Evolutionary conservation across 2,329 filamentous ascomycete species (phyloP).

Genomic region (Cadophora gregata): DNA sequence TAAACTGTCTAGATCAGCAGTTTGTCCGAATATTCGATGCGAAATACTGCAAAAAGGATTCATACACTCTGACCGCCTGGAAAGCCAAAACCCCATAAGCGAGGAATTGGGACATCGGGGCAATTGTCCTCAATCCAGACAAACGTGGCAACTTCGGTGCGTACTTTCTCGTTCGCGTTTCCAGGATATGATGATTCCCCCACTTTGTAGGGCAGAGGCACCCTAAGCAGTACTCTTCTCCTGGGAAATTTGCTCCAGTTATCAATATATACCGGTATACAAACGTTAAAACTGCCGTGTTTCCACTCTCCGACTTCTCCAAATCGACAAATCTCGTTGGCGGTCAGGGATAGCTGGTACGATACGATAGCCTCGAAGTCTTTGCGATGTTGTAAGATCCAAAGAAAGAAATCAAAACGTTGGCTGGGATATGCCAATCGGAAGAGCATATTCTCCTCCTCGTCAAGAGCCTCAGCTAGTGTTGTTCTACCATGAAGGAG

Average conservation of each 20-base stretch:
- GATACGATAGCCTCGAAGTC: constrained; percentile 41
- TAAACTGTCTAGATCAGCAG: constrained; percentile 25
- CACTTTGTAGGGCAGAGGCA: constrained; percentile 46
- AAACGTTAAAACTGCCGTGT: constrained; percentile 47
- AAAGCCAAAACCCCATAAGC: constrained; percentile 46
- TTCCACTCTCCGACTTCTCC: constrained; percentile 43
- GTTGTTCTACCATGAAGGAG: no score
- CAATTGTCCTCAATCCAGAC: constrained; percentile 48
- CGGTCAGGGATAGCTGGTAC: constrained; percentile 41
- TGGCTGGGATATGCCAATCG: no score
- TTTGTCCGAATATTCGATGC: no score
- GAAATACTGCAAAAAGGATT: no score
- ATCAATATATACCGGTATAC: constrained; percentile 41
- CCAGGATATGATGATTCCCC: constrained; percentile 48
- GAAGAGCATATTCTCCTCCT: no score
- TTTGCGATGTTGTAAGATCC: constrained; percentile 28
- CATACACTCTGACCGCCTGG: constrained; percentile 41
- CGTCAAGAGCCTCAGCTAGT: no score
- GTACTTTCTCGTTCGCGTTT: constrained; percentile 52
- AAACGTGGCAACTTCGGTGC: constrained; percentile 49
- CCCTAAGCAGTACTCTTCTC: constrained; percentile 41
- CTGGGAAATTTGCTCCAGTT: constrained; percentile 25
- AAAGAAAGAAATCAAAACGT: no score
- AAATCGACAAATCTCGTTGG: constrained; percentile 32
- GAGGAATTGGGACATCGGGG: constrained; percentile 46